Evolutionary conservation across 2,329 filamentous ascomycete species (phyloP).

Genomic region (Aspergillus sp.): DNA sequence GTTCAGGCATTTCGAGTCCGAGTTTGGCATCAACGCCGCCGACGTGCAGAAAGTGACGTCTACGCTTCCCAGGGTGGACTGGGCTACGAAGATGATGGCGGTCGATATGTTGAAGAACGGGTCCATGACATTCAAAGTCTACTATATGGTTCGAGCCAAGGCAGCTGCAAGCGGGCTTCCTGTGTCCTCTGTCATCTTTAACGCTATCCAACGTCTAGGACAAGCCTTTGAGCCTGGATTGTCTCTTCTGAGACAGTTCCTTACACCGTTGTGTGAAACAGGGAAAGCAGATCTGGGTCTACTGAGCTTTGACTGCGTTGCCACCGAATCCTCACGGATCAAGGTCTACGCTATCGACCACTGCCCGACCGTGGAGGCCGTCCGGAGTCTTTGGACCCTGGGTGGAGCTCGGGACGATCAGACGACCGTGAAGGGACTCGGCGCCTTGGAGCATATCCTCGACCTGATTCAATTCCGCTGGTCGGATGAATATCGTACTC

Average conservation of each 20-base stretch:
- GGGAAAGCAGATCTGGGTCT: neutral
- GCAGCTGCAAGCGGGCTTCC: neutral
- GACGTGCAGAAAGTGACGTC: neutral
- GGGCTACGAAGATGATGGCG: neutral
- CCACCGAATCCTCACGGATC: neutral
- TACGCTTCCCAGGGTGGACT: neutral
- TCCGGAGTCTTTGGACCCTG: neutral
- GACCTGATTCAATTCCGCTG: neutral
- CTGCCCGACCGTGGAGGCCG: neutral
- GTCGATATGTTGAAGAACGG: neutral
- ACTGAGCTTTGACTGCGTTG: neutral
- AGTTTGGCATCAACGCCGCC: neutral
- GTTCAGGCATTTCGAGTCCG: neutral
- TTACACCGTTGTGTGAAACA: neutral
- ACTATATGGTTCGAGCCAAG: neutral
- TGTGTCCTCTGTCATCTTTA: neutral
- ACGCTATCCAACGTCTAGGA: neutral
- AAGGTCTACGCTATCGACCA: neutral
- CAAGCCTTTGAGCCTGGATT: neutral
- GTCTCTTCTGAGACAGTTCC: neutral
- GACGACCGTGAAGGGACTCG: neutral
- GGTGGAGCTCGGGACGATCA: neutral
- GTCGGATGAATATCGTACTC: neutral
- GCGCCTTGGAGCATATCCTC: neutral
- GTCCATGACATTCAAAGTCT: neutral